These are phyloP conservation scores for Smallanthus sonchifolius DNA, from an alignment of 129 eudicot species.

Conservation along the genomic window DNA sequence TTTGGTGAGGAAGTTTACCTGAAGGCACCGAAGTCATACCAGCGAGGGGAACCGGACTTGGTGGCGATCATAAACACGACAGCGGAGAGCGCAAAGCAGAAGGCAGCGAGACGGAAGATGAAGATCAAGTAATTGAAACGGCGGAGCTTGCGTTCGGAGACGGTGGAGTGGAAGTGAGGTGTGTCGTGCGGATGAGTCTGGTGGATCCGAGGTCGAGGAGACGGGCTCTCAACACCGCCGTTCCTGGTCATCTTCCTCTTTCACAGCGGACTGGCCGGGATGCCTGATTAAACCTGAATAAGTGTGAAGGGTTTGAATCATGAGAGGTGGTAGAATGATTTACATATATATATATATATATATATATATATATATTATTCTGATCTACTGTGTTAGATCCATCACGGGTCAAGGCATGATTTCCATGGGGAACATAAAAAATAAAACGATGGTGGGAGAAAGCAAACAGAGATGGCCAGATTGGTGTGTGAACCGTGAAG, in stretches of 20 bases:
- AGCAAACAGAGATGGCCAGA: not conserved
- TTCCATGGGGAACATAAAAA: slow-evolving; percentile 39
- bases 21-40: slow-evolving; percentile 62
- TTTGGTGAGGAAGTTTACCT: slow-evolving; percentile 20
- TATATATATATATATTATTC: not conserved
- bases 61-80: slow-evolving; percentile 55
- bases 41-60: slow-evolving; percentile 42
- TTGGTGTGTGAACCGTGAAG: slow-evolving; percentile 25
- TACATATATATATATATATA: not conserved
- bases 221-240: slow-evolving; percentile 52
- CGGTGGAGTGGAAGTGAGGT: slow-evolving; percentile 70
- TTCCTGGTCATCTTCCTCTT: slow-evolving; percentile 18
- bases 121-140: slow-evolving; percentile 56
- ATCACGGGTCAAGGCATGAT: slow-evolving; percentile 56
- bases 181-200: slow-evolving; percentile 33
- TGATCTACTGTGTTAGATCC: slow-evolving; percentile 10
- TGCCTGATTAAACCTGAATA: not conserved
- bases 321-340: slow-evolving; percentile 22
- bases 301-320: not conserved
- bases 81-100: slow-evolving; percentile 61
- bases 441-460: slow-evolving; percentile 12
- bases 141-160: slow-evolving; percentile 54
- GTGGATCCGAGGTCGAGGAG: slow-evolving; percentile 48
- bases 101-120: slow-evolving; percentile 48
- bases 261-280: not conserved